phyloP scores from a whole-genome alignment of 2,329 filamentous ascomycete species.

The Coniosporium tulheliwenetii region DNA sequence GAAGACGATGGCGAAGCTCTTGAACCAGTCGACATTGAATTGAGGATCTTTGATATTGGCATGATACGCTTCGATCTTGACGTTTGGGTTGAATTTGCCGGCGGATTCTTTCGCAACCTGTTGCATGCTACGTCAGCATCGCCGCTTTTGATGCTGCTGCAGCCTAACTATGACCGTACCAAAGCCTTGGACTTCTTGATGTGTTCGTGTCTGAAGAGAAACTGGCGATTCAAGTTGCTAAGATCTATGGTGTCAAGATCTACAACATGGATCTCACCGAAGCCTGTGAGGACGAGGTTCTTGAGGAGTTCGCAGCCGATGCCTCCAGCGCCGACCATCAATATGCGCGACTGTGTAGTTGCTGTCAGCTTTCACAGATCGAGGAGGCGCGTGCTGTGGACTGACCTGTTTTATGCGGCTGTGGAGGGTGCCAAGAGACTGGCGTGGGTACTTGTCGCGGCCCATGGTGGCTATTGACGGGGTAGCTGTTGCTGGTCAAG shows the following conservation, averaged over 20 bases:
- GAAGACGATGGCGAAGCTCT: slow-evolving; percentile 71
- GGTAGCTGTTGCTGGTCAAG: neutral
- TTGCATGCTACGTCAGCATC: slow-evolving; percentile 3
- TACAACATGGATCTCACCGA: slow-evolving; percentile 84
- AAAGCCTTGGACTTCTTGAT: slow-evolving; percentile 95
- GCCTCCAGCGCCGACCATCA: slow-evolving; percentile 91
- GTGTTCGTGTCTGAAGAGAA: slow-evolving; percentile 89
- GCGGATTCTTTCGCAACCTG: slow-evolving; percentile 89
- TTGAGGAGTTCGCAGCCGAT: slow-evolving; percentile 97
- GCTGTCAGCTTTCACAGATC: slow-evolving; percentile 10
- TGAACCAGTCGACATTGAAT: slow-evolving; percentile 84
- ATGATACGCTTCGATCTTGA: slow-evolving; percentile 77
- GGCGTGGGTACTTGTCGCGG: slow-evolving; percentile 33
- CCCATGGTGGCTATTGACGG: slow-evolving; percentile 18
- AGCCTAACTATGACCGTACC: slow-evolving; percentile 34
- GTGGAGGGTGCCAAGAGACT: slow-evolving; percentile 56
- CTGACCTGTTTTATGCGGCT: slow-evolving; percentile 52
- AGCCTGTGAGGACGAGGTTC: slow-evolving; percentile 83
- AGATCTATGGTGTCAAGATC: slow-evolving; percentile 97
- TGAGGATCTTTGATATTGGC: slow-evolving; percentile 84
- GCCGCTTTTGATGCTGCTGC: neutral
- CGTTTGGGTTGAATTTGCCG: slow-evolving; percentile 74
- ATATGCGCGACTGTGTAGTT: slow-evolving; percentile 53
- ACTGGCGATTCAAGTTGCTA: slow-evolving; percentile 94
- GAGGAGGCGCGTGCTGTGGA: slow-evolving; percentile 1